Evolutionary conservation across 345 rosid species (phyloP).

Genomic region (Kernera saxatilis): DNA sequence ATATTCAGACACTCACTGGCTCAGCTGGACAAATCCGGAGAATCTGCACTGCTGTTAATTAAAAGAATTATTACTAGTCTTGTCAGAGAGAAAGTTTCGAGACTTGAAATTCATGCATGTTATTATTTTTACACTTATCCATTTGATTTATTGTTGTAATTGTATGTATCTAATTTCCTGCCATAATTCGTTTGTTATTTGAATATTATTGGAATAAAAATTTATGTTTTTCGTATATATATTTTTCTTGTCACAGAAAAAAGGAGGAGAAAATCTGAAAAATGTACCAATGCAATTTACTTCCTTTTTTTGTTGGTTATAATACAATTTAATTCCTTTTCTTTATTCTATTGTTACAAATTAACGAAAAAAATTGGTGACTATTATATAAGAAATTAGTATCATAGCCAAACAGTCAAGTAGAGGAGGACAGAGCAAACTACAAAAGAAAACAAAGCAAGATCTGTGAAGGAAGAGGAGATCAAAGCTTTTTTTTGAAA

Average conservation of each 20-base stretch:
- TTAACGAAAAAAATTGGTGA: neutral
- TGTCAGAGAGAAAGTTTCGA: neutral
- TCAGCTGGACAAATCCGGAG: conserved; percentile 36
- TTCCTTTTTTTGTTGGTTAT: neutral
- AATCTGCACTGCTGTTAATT: conserved; percentile 35
- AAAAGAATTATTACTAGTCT: neutral
- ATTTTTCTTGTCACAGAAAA: neutral
- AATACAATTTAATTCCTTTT: too few relatives aligned
- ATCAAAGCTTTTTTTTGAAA: neutral
- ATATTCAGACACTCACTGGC: conserved; percentile 37
- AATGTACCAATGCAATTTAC: neutral
- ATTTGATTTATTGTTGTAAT: conserved; percentile 7
- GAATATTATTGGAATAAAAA: neutral
- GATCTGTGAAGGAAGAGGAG: too few relatives aligned
- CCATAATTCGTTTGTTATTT: conserved; percentile 1
- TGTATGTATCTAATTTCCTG: conserved; percentile 8
- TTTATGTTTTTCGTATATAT: neutral
- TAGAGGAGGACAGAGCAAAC: too few relatives aligned
- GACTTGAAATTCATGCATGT: neutral
- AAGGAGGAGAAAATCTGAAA: neutral
- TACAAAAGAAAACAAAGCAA: too few relatives aligned
- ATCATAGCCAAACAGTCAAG: too few relatives aligned
- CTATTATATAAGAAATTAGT: too few relatives aligned
- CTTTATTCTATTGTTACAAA: too few relatives aligned
- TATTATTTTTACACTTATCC: neutral